phyloP scores from a whole-genome alignment of 768 basidiomycete species.

The Coprinellus micaceus region DNA sequence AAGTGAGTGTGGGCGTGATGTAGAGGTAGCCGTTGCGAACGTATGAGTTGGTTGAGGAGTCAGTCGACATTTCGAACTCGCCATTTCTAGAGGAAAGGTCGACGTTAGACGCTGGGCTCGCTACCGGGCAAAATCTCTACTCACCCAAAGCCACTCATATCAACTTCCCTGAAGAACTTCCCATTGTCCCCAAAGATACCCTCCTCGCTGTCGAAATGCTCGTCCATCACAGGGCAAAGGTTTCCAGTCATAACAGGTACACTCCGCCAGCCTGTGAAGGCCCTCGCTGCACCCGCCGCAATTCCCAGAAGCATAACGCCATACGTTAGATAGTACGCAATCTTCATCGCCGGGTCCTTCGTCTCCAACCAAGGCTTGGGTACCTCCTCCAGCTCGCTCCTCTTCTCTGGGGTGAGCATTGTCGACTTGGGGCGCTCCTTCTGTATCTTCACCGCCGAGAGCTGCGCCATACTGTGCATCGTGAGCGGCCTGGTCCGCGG shows the following conservation, averaged over 20 bases:
- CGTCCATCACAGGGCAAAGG: constrained; percentile 70
- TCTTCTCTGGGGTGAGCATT: constrained; percentile 34
- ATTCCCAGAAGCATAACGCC: constrained; percentile 55
- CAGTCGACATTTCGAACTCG: constrained; percentile 86
- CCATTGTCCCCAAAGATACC: constrained; percentile 59
- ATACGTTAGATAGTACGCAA: constrained; percentile 66
- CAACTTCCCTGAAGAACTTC: constrained; percentile 74
- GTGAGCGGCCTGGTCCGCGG: constrained; percentile 59
- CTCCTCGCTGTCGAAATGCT: constrained; percentile 63
- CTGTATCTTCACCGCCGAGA: constrained; percentile 35
- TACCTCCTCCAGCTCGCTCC: constrained; percentile 18
- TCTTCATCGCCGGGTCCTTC: constrained; percentile 51
- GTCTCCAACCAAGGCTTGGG: constrained; percentile 61
- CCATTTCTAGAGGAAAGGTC: constrained; percentile 48
- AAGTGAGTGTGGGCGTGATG: constrained; percentile 83
- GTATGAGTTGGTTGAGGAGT: constrained; percentile 68
- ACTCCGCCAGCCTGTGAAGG: constrained; percentile 54
- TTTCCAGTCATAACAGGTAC: constrained; percentile 43
- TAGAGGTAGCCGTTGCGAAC: constrained; percentile 74
- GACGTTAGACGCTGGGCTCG: constrained; percentile 5
- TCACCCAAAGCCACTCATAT: constrained; percentile 85
- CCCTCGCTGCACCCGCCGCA: constrained; percentile 46
- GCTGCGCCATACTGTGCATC: constrained; percentile 46
- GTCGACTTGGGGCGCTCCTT: constrained; percentile 49
- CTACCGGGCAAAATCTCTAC: constrained; percentile 19